Conservation (phyloP, 202 grass and related monocot species). For the Alloteropsis angusta region DNA sequence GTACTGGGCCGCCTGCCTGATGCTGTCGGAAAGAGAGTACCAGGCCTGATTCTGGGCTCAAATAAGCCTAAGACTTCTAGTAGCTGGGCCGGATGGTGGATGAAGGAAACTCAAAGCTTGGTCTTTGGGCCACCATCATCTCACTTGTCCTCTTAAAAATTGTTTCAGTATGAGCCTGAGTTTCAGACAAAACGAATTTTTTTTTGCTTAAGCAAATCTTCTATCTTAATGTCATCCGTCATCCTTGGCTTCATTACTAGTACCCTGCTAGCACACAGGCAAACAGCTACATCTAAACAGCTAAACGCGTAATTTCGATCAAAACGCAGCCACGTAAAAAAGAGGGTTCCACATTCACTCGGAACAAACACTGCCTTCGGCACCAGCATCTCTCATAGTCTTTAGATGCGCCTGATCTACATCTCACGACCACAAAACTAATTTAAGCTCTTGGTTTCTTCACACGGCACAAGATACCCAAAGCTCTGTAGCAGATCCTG, state of each 20-base stretch:
- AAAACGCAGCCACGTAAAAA: background rate
- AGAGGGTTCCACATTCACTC: background rate
- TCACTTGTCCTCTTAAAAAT: background rate
- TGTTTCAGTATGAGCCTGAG: background rate
- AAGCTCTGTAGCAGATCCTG: constrained; percentile 1
- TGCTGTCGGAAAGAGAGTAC: background rate
- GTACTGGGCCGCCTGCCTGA: background rate
- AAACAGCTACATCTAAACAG: background rate
- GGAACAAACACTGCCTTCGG: background rate
- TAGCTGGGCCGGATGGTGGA: background rate
- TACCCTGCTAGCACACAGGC: background rate
- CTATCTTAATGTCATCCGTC: background rate
- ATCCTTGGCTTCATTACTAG: background rate
- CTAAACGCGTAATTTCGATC: background rate
- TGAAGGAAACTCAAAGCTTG: background rate
- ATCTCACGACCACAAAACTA: background rate
- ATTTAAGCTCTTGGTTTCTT: background rate
- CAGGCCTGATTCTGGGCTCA: background rate
- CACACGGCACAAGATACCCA: background rate
- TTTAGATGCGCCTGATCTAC: constrained; percentile 3
- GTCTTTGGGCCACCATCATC: background rate
- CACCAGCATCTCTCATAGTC: background rate
- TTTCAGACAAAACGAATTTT: background rate
- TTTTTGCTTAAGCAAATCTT: no score
- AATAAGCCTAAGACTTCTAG: background rate